Base-by-base conservation (phyloP, 495 filamentous ascomycete genomes). In the Aspergillus diversus region DNA sequence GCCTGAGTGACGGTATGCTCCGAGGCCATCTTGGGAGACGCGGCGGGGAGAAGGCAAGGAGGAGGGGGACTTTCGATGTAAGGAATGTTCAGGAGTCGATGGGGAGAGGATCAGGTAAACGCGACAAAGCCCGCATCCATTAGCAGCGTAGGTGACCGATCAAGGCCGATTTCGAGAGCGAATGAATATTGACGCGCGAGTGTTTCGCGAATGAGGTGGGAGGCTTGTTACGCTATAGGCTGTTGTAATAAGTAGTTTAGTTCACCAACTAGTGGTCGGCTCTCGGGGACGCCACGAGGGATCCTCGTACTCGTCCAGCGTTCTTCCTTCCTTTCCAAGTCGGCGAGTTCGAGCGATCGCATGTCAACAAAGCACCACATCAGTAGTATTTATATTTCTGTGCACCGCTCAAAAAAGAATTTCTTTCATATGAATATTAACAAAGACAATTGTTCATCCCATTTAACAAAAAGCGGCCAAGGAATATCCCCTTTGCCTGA, bases 1-100 rank as follows among this genome's bases (percentile, higher is more conserved):
- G 83, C 84, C 66, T 79, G 76, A 63, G 74, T 79, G 61, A 77
- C 75, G 17, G 69, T 76, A 65, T 77, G 78, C 71, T 81, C 77
- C 63, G 71, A 76, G 21, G 77, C 73, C 79, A 82, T 81, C 55
- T 65, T 73, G 69, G 66, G 57, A 34, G 61, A 62, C 47, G 37
- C 33, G 47, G 57, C 46, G 60, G 59, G 27, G 49, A 37, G 33
- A 47, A 16, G 50, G 46, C 47, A 53, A 55, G 63, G 61, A 37
- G 43, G 59, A 13, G 27, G 33, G 33, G 43, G 50, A 15, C n/a
- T 42, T 33, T 51, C 59, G 59, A 60, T 54, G n/a, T 42, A 11
- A 56, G 32, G 32, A 49, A 61, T 61, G 51, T 49, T 60, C 51
- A 42, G 49, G 51, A 16, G 52, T 50, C 32, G 27, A 54, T 7